Evolutionary conservation across 352 stramenopile species (phyloP), one percentile per base, ranked within the genome.

Genomic region (Phytophthora parvispora): DNA sequence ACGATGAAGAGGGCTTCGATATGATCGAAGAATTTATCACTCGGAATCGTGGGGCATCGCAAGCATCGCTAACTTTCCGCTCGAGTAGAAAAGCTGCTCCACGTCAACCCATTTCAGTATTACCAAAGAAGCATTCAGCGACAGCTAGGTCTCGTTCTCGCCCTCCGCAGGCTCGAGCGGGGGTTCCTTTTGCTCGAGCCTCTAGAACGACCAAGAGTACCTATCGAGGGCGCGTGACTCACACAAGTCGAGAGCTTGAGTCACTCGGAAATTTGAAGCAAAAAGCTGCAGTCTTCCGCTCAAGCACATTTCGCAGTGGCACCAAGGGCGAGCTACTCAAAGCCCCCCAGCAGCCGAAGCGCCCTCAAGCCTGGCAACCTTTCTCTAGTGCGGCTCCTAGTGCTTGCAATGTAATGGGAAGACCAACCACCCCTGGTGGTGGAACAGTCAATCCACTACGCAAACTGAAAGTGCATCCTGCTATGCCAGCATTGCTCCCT

Each of bases 1-100:
- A 81, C 48, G 80, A 84, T 8, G 75, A 83, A 22, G 77, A 82
- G 42, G 78, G 47, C 8, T 24, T 72, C 18, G 48, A 75, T 9
- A 22, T 54, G 34, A 47, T 69, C 20, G 58, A 74, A 52, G 53
- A 67, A 49, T 69, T 73, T 27, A 60, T 65, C 50, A 43, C 56
- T 60, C 63, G 51, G n/a, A 50, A 57, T 29, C 63, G 62, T n/a
- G 51, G 63, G 22, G 58, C 38, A 40, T 38, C 57, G 5, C 56
- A 61, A 47, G 27, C 45, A 7, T 43, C 50, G 8, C 57, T 76
- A 28, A 72, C 51, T 12, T 76, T 69, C 31, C 68, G 62, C 27
- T 69, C 63, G 13, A 10, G 49, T 13, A 66, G 25, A 20, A 69
- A 51, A 24, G 12, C 18, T 4, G 8, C 54, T 47, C 22, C 34